Evolutionary conservation across 140 eudicot genomes (phyloP).

Genomic region (Ambrosia hybrid): DNA sequence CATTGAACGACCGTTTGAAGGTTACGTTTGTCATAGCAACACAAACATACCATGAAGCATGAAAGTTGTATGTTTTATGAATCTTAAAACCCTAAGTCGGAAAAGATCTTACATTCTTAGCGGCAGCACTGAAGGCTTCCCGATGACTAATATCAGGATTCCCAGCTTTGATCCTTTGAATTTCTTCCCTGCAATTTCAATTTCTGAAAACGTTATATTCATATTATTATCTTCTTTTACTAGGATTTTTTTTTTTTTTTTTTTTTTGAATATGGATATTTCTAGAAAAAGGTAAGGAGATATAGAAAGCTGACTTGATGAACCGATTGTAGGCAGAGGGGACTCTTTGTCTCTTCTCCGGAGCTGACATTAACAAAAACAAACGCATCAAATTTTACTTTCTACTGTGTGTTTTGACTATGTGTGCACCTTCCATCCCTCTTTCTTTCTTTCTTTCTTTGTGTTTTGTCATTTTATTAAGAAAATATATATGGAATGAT

Average conservation of each 20-base stretch:
- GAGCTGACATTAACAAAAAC: slow-evolving; percentile 42
- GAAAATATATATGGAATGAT: slow-evolving; percentile 9
- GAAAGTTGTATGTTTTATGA: background rate
- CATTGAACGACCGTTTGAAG: too few species aligned
- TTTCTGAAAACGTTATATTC: background rate
- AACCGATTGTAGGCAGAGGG: slow-evolving; percentile 62
- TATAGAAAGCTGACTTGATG: slow-evolving; percentile 47
- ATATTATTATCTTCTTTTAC: background rate
- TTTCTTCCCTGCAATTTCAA: slow-evolving; percentile 62
- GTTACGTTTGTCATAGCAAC: too few species aligned
- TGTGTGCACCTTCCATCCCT: background rate
- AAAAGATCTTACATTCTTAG: slow-evolving; percentile 51
- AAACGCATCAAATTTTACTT: slow-evolving; percentile 17
- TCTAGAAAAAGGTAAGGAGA: slow-evolving; percentile 5
- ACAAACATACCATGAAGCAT: background rate
- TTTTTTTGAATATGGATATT: background rate
- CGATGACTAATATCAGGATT: slow-evolving; percentile 81
- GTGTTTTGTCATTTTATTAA: slow-evolving; percentile 8
- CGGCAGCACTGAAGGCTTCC: slow-evolving; percentile 82
- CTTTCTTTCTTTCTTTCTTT: background rate
- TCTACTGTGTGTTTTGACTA: slow-evolving; percentile 15
- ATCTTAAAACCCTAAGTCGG: background rate
- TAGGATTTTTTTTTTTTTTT: background rate
- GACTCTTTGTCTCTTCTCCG: slow-evolving; percentile 75
- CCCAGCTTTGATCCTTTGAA: slow-evolving; percentile 75